phyloP scores from a whole-genome alignment of 2,329 filamentous ascomycete genomes.

The Tympanopsis confertula region DNA sequence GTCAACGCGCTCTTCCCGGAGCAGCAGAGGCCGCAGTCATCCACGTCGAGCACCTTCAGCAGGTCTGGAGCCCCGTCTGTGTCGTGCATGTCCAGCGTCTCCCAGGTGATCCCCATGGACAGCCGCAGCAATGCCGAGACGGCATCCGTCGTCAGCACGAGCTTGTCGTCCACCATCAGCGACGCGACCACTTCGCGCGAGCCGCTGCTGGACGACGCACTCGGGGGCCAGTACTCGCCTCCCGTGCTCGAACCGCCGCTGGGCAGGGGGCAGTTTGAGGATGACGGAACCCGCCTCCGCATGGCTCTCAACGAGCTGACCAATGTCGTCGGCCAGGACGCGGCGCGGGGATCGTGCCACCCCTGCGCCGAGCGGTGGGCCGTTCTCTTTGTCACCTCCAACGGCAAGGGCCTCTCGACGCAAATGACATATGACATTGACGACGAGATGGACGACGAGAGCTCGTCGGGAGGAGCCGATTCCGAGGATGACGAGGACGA shows the following conservation, averaged over 20 bases:
- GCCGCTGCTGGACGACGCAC: slow-evolving; percentile 45
- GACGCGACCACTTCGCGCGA: slow-evolving; percentile 57
- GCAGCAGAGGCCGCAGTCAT: slow-evolving; percentile 47
- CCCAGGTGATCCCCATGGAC: slow-evolving; percentile 53
- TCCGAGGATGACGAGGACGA: slow-evolving; percentile 40
- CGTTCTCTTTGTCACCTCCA: slow-evolving; percentile 65
- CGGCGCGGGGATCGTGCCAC: slow-evolving; percentile 56
- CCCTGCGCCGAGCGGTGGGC: slow-evolving; percentile 77
- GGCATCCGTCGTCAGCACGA: slow-evolving; percentile 61
- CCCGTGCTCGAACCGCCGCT: slow-evolving; percentile 32
- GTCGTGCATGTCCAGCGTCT: slow-evolving; percentile 58
- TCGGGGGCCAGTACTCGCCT: slow-evolving; percentile 42
- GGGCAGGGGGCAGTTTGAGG: slow-evolving; percentile 41
- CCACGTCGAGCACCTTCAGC: slow-evolving; percentile 42
- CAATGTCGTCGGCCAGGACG: slow-evolving; percentile 51
- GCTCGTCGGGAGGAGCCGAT: slow-evolving; percentile 18
- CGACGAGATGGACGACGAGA: slow-evolving; percentile 43
- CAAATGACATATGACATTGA: slow-evolving; percentile 61
- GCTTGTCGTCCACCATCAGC: slow-evolving; percentile 61
- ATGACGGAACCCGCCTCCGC: slow-evolving; percentile 54
- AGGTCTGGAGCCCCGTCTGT: slow-evolving; percentile 56
- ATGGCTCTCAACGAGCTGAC: slow-evolving; percentile 61
- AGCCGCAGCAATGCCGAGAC: slow-evolving; percentile 49
- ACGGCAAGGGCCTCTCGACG: slow-evolving; percentile 58
- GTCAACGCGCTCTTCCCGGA: slow-evolving; percentile 78